Conservation (phyloP, 2,329 filamentous ascomycete species). For the Epichloe scottii region DNA sequence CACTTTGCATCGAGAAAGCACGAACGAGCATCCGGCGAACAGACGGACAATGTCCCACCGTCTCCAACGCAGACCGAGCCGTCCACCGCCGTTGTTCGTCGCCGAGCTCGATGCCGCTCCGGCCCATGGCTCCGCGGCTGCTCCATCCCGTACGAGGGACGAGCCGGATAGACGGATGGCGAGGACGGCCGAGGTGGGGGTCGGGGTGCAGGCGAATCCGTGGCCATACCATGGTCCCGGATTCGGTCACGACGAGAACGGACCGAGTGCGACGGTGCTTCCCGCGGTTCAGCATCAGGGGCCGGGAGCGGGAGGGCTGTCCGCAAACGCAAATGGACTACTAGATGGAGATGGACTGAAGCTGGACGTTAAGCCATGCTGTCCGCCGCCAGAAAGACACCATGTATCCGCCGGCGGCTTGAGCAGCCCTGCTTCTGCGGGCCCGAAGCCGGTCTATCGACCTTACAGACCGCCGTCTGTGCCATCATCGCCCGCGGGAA, state of each 20-base stretch:
- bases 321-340: not conserved
- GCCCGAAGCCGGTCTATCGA: constrained; percentile 10
- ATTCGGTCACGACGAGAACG: constrained; percentile 4
- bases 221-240: constrained; percentile 21
- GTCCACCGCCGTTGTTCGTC: constrained; percentile 15
- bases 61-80: constrained; percentile 5
- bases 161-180: constrained; percentile 4
- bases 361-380: constrained; percentile 14
- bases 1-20: not conserved
- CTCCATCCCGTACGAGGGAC: constrained; percentile 4
- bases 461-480: constrained; percentile 17
- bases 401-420: not conserved
- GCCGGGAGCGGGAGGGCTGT: not conserved
- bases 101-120: constrained; percentile 19
- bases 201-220: constrained; percentile 13
- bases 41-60: constrained; percentile 7
- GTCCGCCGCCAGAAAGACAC: constrained; percentile 7
- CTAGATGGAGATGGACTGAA: no score
- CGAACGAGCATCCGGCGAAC: not conserved
- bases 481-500: not conserved
- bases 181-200: not conserved
- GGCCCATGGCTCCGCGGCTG: constrained; percentile 8
- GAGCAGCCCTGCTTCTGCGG: not conserved
- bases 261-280: constrained; percentile 4
- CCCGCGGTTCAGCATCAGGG: not conserved